These are phyloP conservation scores for Tulasnella sp. DNA, from an alignment of 768 basidiomycete genomes.

Conservation along the genomic window DNA sequence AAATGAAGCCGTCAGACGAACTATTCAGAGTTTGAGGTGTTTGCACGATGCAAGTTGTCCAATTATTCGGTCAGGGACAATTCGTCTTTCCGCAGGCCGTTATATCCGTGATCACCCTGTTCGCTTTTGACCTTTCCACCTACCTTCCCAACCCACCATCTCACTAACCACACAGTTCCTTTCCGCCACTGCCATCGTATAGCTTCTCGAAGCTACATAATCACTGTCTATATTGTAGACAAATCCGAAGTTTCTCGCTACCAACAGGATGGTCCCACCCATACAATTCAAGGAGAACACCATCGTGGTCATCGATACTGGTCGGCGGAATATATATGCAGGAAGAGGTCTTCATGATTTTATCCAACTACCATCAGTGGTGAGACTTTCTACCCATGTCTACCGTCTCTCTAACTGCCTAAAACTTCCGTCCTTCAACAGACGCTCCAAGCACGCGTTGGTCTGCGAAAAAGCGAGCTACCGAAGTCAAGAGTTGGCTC, in stretches of 20 bases:
- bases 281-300: conserved; percentile 62
- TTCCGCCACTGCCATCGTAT: too few species aligned
- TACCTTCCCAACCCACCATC: too few species aligned
- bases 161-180: too few species aligned
- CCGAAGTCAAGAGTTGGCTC: background rate
- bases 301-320: conserved; percentile 70
- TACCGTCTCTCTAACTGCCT: background rate
- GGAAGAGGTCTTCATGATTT: conserved; percentile 74
- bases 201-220: too few species aligned
- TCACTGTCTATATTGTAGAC: too few species aligned
- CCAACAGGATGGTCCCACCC: conserved; percentile 2
- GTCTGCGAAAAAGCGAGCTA: conserved; percentile 37
- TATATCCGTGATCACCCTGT: too few species aligned
- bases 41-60: too few species aligned
- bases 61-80: too few species aligned
- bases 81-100: too few species aligned
- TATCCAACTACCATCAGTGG: conserved; percentile 61
- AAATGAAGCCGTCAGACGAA: too few species aligned
- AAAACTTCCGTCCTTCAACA: conserved; percentile 24
- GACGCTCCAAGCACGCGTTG: conserved; percentile 75
- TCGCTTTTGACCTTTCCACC: too few species aligned
- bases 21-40: too few species aligned
- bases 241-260: background rate
- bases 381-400: conserved; percentile 32
- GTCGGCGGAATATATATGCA: conserved; percentile 56